phyloP scores from a whole-genome alignment of 176 grass and related monocot species.

The Bolboschoenus planiculmis region DNA sequence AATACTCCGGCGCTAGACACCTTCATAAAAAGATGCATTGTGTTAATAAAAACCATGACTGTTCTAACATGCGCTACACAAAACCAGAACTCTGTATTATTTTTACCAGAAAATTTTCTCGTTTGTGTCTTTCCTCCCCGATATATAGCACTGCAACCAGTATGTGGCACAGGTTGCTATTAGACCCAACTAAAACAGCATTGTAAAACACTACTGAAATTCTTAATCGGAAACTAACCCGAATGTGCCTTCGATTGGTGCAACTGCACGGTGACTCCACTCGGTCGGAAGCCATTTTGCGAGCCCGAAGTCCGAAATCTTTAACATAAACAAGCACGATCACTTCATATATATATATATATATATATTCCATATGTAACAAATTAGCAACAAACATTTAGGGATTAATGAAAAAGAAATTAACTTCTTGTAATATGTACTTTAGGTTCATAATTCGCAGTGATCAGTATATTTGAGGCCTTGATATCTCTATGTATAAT shows the following conservation, averaged over 20 bases:
- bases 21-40: constrained; percentile 15
- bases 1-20: constrained; percentile 92
- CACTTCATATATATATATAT: too few relatives aligned
- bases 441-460: constrained; percentile 64
- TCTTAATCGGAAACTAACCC: constrained; percentile 29
- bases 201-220: not conserved
- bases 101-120: not conserved
- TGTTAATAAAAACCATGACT: not conserved
- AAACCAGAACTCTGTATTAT: not conserved
- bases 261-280: constrained; percentile 85
- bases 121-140: too few relatives aligned
- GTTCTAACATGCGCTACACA: not conserved
- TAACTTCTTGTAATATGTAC: constrained; percentile 25
- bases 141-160: not conserved
- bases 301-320: constrained; percentile 92
- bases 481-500: constrained; percentile 99
- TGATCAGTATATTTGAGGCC: constrained; percentile 76
- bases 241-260: constrained; percentile 91
- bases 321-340: not conserved
- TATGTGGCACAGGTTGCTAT: not conserved
- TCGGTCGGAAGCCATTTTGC: constrained; percentile 90
- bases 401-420: not conserved
- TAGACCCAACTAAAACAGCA: not conserved
- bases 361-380: not conserved
- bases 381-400: not conserved